Percentiles rank a stretch among this genome's conserved stretches.
phyloP scores from a whole-genome alignment of 371 early-diverging fungal species.

The Chytridiales sp. region DNA sequence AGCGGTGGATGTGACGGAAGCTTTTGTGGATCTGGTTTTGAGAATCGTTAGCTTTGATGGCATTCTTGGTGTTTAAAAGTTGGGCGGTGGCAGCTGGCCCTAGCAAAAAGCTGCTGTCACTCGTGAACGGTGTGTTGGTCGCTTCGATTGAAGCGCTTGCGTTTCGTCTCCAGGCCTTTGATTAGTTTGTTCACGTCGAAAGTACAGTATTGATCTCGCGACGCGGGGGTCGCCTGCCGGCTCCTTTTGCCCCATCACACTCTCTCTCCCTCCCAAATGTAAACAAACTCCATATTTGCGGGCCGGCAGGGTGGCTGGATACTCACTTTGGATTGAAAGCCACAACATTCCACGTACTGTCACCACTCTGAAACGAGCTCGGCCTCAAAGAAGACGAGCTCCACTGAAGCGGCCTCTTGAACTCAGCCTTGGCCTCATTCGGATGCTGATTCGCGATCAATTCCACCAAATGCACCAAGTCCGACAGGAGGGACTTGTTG shows the following conservation, averaged over 20 bases:
- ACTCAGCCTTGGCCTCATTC: constrained; percentile 44
- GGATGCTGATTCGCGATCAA: constrained; percentile 41
- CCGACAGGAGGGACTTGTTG: constrained; percentile 45
- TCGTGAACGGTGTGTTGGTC: too few relatives aligned
- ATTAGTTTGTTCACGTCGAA: background rate
- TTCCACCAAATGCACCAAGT: constrained; percentile 42
- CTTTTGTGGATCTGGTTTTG: constrained; percentile 34
- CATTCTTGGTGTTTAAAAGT: too few relatives aligned
- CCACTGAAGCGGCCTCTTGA: constrained; percentile 46
- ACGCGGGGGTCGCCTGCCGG: too few relatives aligned
- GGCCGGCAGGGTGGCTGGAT: too few relatives aligned
- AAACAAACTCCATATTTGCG: too few relatives aligned
- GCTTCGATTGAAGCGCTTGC: too few relatives aligned
- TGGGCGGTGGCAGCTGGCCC: too few relatives aligned
- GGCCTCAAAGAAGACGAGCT: constrained; percentile 30
- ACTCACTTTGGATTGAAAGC: constrained; percentile 25
- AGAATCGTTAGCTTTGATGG: background rate
- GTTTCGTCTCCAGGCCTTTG: too few relatives aligned
- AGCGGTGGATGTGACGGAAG: constrained; percentile 33
- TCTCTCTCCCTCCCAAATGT: too few relatives aligned
- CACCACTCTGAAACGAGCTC: constrained; percentile 23
- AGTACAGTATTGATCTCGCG: background rate
- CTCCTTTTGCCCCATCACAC: too few relatives aligned
- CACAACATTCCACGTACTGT: constrained; percentile 25
- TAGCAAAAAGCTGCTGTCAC: too few relatives aligned